Base-by-base conservation (phyloP, 1,284 basidiomycete genomes). In the Xerocomus minutiporus region DNA sequence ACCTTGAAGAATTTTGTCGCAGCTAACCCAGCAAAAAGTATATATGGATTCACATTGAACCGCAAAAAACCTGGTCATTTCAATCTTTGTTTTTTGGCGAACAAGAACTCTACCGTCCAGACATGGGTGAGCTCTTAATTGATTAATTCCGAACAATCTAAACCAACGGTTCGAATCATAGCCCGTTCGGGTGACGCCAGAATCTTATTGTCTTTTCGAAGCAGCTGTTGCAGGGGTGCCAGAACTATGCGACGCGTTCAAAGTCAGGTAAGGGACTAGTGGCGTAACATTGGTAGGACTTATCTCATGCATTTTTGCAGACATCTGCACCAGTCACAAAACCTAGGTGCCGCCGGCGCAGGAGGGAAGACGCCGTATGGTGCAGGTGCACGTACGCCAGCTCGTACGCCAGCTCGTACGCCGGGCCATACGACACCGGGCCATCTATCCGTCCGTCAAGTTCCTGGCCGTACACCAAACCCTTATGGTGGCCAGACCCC, bases 1-100 rank as follows among this genome's bases (percentile, higher is more conserved):
- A 94, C 84, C 71, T 71, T 97, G 61, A 91, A 89, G 66, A 94
- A 92, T 64, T 94, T 87, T 61, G 83, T 96, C 23, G 88, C 88
- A 48, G 95, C 95, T 34, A 96, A 98, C 68, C 95, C 95, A 5
- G 88, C 88, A 13, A 90, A 91, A 70, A 95, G 93, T 64, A 92
- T 93, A 68, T 99, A 99, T 63, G 97, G 93, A 8, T 99, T 99
- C 69, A 90, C 90, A 7, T 77, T 99, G 56, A 97, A 99, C 68
- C 81, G 86, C 54, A 88, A 89, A 61, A 83, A 83, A 51, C 93
- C 97, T 0, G 97, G 97, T 0, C 93, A 96, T 70, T 93, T 99
- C 74, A 90, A 84, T 63, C 78, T 99, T 13, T 92, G 88, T 64
- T 99, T 99, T 81, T 79, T 98, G 64, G 88, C 92, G 25, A 94